These are phyloP conservation scores for Citrullus colocynthis DNA, from an alignment of 306 rosid genomes.

Conservation along the genomic window DNA sequence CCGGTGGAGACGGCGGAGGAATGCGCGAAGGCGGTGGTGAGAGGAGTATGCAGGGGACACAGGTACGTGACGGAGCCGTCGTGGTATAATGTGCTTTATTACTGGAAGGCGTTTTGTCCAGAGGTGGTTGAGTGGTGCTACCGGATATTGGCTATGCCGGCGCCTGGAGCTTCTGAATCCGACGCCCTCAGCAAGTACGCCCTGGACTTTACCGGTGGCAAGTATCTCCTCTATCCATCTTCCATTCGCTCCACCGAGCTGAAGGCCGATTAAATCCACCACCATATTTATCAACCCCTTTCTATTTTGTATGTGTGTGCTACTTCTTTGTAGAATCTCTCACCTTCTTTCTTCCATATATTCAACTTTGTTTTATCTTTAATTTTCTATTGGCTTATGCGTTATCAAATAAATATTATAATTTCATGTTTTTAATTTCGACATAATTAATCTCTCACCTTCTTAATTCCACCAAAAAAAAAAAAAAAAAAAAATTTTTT, in stretches of 20 bases:
- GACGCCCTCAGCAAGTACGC: background rate
- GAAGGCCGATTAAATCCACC: background rate
- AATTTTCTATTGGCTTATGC: too few species aligned
- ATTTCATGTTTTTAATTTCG: too few species aligned
- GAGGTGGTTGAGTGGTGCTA: slow-evolving; percentile 23
- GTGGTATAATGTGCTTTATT: slow-evolving; percentile 20
- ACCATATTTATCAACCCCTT: background rate
- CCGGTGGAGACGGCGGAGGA: slow-evolving; percentile 13
- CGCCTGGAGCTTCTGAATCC: background rate
- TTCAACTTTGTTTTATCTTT: too few species aligned
- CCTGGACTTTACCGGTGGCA: background rate
- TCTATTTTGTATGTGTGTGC: too few species aligned
- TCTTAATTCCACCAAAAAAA: too few species aligned
- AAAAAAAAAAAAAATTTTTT: too few species aligned
- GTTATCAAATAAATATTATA: too few species aligned
- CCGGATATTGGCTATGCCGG: background rate
- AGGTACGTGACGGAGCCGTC: slow-evolving; percentile 27
- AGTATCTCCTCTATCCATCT: background rate
- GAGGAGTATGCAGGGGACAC: slow-evolving; percentile 19
- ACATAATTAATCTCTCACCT: too few species aligned
- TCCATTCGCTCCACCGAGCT: background rate
- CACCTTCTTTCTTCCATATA: too few species aligned
- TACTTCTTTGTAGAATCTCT: too few species aligned
- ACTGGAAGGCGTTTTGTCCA: slow-evolving; percentile 27
- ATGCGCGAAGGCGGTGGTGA: slow-evolving; percentile 23